phyloP scores from a whole-genome alignment of 805 yeast genomes.

The Schwanniomyces yamadae region DNA sequence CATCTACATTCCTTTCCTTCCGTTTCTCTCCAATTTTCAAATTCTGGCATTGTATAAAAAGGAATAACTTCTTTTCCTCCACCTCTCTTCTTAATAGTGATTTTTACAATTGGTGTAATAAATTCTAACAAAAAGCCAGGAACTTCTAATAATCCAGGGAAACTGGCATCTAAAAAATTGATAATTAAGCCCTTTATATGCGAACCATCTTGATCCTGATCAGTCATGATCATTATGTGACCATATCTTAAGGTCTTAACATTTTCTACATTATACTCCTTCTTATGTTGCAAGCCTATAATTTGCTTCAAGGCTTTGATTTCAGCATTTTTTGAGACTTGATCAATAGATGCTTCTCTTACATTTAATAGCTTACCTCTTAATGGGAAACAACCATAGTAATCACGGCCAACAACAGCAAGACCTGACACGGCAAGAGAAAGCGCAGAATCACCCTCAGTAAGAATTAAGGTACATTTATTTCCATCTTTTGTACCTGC shows the following conservation, averaged over 20 bases:
- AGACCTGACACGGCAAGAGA: constrained; percentile 91
- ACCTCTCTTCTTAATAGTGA: constrained; percentile 64
- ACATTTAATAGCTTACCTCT: constrained; percentile 95
- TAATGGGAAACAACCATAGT: constrained; percentile 91
- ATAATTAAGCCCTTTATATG: constrained; percentile 95
- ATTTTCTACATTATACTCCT: constrained; percentile 61
- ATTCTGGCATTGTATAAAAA: constrained; percentile 94
- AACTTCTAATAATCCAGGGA: constrained; percentile 86
- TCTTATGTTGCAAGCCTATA: constrained; percentile 92
- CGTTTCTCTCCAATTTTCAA: constrained; percentile 85
- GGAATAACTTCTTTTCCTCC: constrained; percentile 57
- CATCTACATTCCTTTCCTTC: constrained; percentile 76
- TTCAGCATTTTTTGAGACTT: constrained; percentile 87
- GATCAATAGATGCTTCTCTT: constrained; percentile 96
- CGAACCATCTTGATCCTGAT: constrained; percentile 99
- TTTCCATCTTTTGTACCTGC: constrained; percentile 94
- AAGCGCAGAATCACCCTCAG: constrained; percentile 97
- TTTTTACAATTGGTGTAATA: constrained; percentile 94
- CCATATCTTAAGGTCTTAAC: constrained; percentile 84
- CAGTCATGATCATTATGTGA: constrained; percentile 98
- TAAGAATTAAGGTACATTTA: constrained; percentile 87
- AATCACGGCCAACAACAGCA: constrained; percentile 92
- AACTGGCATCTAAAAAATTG: constrained; percentile 87
- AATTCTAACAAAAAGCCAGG: constrained; percentile 94
- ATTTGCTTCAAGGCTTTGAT: constrained; percentile 94